These are phyloP conservation scores for Capniomyces stellatus DNA, from an alignment of 371 early-diverging fungal genomes.

Conservation along the genomic window DNA sequence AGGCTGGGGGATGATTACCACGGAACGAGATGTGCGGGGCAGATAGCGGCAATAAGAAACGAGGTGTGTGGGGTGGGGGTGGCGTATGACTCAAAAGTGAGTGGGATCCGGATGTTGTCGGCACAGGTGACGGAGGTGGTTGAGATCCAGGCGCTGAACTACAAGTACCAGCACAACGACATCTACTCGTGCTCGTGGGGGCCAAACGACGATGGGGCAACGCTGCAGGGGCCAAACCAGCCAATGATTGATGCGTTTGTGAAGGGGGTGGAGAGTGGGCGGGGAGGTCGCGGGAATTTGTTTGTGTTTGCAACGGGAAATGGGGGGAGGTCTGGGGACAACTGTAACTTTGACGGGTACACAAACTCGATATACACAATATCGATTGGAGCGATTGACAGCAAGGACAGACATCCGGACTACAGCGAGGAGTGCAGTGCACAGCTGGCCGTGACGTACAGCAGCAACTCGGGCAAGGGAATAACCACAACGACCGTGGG, in stretches of 20 bases:
- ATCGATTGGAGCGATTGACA: conserved; percentile 80
- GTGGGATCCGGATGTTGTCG: conserved; percentile 84
- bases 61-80: conserved; percentile 90
- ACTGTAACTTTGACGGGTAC: conserved; percentile 95
- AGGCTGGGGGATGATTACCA: conserved; percentile 63
- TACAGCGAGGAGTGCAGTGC: conserved; percentile 88
- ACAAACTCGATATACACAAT: conserved; percentile 90
- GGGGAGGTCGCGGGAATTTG: conserved; percentile 69
- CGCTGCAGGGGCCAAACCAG: conserved; percentile 71
- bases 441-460: conserved; percentile 71
- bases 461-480: conserved; percentile 49
- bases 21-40: conserved; percentile 95
- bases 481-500: conserved; percentile 81
- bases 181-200: conserved; percentile 95
- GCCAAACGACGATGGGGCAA: conserved; percentile 75
- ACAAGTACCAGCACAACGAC: conserved; percentile 63
- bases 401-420: conserved; percentile 46
- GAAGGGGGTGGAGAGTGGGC: conserved; percentile 67
- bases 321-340: conserved; percentile 63
- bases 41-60: conserved; percentile 81
- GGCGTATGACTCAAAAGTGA: conserved; percentile 71
- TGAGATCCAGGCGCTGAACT: conserved; percentile 80
- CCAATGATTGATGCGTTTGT: conserved; percentile 60
- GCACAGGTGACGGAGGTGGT: conserved; percentile 70
- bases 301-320: conserved; percentile 94